Percentiles rank a stretch among this genome's conserved stretches.
phyloP scores from a whole-genome alignment of 805 yeast genomes.

The Vanderwaltozyma yarrowii region DNA sequence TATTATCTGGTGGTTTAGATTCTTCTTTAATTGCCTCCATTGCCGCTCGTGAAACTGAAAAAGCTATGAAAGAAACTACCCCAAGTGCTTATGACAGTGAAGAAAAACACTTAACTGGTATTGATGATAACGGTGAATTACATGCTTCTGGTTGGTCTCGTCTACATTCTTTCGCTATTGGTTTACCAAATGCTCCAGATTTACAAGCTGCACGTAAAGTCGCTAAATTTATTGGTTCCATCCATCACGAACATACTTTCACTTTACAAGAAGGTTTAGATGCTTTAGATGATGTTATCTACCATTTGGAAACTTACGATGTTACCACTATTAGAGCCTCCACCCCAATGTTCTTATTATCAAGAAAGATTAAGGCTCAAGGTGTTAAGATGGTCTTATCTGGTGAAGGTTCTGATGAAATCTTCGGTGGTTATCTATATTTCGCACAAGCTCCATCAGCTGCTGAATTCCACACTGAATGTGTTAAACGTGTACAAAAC shows the following conservation, averaged over 20 bases:
- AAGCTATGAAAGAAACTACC: constrained; percentile 31
- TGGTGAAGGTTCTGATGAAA: constrained; percentile 99
- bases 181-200: constrained; percentile 97
- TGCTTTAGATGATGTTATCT: constrained; percentile 87
- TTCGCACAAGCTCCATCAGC: constrained; percentile 95
- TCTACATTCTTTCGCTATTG: constrained; percentile 93
- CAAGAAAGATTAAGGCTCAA: constrained; percentile 97
- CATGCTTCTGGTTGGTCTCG: constrained; percentile 68
- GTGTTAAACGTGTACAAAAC: constrained; percentile 94
- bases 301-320: constrained; percentile 94
- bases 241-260: constrained; percentile 97
- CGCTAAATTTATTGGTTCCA: constrained; percentile 90
- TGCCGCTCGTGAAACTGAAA: constrained; percentile 91
- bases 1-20: constrained; percentile 95
- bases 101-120: constrained; percentile 71
- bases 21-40: constrained; percentile 93
- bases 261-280: constrained; percentile 95
- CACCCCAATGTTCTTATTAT: constrained; percentile 94
- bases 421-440: constrained; percentile 96
- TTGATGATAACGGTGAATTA: constrained; percentile 79
- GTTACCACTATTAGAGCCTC: constrained; percentile 99
- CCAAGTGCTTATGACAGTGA: neutral
- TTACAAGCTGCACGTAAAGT: constrained; percentile 92
- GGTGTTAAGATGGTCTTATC: constrained; percentile 99
- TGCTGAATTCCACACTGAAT: constrained; percentile 88